These are phyloP conservation scores for Lentinula sp. DNA, from an alignment of 768 basidiomycete genomes.

Conservation along the genomic window DNA sequence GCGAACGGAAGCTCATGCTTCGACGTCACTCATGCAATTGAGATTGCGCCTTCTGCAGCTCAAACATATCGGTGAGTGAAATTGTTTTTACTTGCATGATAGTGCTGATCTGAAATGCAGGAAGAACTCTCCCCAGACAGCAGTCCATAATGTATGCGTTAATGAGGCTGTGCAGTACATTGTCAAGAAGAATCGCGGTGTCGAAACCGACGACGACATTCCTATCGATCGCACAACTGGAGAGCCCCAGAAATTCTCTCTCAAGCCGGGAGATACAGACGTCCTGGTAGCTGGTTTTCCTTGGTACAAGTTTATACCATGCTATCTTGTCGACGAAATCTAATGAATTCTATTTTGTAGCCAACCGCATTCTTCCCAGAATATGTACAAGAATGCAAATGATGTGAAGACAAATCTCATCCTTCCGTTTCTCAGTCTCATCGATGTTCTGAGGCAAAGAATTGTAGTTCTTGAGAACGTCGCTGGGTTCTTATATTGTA, in stretches of 20 bases:
- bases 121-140: slow-evolving; percentile 43
- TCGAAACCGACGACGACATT: slow-evolving; percentile 21
- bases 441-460: slow-evolving; percentile 39
- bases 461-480: slow-evolving; percentile 50
- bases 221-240: slow-evolving; percentile 36
- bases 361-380: slow-evolving; percentile 68
- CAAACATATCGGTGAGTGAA: slow-evolving; percentile 49
- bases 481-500: slow-evolving; percentile 39
- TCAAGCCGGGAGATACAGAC: slow-evolving; percentile 49
- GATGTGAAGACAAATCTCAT: slow-evolving; percentile 68
- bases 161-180: slow-evolving; percentile 57
- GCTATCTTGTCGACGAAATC: background rate
- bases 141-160: slow-evolving; percentile 66
- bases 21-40: slow-evolving; percentile 59
- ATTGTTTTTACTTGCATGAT: background rate
- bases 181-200: slow-evolving; percentile 43
- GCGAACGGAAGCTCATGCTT: slow-evolving; percentile 46
- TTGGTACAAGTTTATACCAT: slow-evolving; percentile 38
- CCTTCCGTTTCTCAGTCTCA: slow-evolving; percentile 48
- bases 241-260: slow-evolving; percentile 36
- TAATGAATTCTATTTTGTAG: slow-evolving; percentile 25
- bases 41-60: slow-evolving; percentile 73
- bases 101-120: slow-evolving; percentile 19
- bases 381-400: slow-evolving; percentile 63
- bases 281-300: slow-evolving; percentile 70